These are phyloP conservation scores for Casuarina equisetifolia DNA, from an alignment of 306 rosid genomes.

Conservation along the genomic window DNA sequence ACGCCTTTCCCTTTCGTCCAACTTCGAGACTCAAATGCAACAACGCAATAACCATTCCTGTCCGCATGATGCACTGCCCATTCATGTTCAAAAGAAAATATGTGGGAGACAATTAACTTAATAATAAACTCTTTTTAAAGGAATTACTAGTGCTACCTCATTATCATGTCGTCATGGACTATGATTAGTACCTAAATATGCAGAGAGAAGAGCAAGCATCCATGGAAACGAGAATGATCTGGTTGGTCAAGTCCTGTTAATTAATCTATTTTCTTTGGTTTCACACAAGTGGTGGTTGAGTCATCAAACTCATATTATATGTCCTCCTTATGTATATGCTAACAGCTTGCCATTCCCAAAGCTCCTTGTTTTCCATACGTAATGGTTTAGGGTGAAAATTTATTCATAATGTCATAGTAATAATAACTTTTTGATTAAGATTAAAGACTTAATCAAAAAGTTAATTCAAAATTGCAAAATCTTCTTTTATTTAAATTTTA, in stretches of 20 bases:
- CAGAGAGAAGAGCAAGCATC: constrained; percentile 28
- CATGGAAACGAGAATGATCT: constrained; percentile 20
- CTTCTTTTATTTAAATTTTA: too few species aligned
- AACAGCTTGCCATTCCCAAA: constrained; percentile 19
- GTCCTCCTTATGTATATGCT: constrained; percentile 21
- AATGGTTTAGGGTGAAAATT: constrained; percentile 16
- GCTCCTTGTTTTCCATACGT: constrained; percentile 26
- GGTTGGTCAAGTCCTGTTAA: constrained; percentile 18
- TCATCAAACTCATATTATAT: constrained; percentile 47
- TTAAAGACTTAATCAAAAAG: too few species aligned
- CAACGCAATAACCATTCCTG: not conserved
- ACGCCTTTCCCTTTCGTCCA: constrained; percentile 18
- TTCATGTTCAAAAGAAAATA: constrained; percentile 4
- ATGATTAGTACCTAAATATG: constrained; percentile 38
- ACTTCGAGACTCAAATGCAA: constrained; percentile 8
- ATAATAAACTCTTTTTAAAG: constrained; percentile 2
- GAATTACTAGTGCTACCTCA: constrained; percentile 23
- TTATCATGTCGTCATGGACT: constrained; percentile 19
- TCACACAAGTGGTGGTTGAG: constrained; percentile 54
- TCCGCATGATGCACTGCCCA: not conserved
- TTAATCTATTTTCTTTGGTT: constrained; percentile 23
- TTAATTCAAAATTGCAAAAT: too few species aligned
- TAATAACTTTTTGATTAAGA: too few species aligned
- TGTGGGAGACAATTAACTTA: constrained; percentile 11
- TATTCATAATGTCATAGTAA: too few species aligned